These are phyloP conservation scores for Saururus chinensis DNA, from an alignment of 164 flowering plant species.

Conservation along the genomic window DNA sequence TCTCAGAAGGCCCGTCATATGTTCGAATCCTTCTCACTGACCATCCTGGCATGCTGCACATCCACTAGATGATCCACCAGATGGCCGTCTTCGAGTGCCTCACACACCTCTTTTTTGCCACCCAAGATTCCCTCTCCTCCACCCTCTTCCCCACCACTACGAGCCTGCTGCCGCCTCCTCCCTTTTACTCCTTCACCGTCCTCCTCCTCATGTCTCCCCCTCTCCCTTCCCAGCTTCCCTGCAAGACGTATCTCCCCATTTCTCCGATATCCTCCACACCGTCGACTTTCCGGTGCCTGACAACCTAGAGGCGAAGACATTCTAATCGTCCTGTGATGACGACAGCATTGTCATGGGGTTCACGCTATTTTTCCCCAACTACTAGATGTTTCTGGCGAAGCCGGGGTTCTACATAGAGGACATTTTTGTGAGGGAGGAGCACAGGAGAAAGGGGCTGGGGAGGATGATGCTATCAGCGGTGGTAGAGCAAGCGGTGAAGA, in stretches of 20 bases:
- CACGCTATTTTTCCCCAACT: constrained; percentile 72
- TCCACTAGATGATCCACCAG: constrained; percentile 72
- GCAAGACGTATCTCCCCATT: not conserved
- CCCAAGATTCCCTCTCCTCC: constrained; percentile 50
- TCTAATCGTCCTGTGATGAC: constrained; percentile 71
- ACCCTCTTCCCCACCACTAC: constrained; percentile 46
- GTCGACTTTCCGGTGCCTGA: constrained; percentile 14
- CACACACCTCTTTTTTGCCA: constrained; percentile 61
- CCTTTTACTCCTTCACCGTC: constrained; percentile 73
- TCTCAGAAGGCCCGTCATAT: not conserved
- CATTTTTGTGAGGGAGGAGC: too few species aligned
- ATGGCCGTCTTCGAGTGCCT: constrained; percentile 87
- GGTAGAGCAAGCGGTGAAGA: too few species aligned
- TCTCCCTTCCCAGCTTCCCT: constrained; percentile 18
- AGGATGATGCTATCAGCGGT: too few species aligned
- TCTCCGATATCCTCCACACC: constrained; percentile 20
- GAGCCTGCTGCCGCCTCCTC: too few species aligned
- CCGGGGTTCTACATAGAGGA: too few species aligned
- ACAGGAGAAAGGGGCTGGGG: constrained; percentile 75
- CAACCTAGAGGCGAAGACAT: constrained; percentile 33
- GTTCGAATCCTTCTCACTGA: constrained; percentile 57
- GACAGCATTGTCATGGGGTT: constrained; percentile 76
- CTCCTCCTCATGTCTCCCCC: constrained; percentile 73
- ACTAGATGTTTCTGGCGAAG: constrained; percentile 75
- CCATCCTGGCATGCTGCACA: constrained; percentile 49